Conservation (phyloP, 306 rosid genomes). For the Rosa chinensis region DNA sequence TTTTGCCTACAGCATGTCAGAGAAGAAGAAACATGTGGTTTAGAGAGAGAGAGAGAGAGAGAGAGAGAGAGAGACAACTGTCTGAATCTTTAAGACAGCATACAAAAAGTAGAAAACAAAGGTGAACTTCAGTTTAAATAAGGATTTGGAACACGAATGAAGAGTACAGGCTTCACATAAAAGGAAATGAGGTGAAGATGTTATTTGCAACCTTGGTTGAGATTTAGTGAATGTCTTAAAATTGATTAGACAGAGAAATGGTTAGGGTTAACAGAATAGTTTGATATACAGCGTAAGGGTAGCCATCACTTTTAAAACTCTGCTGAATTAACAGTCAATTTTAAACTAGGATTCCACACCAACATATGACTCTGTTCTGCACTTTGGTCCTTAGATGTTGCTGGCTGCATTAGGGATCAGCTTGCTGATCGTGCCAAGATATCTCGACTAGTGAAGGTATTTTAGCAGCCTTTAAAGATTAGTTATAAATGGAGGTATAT, state of each 20-base stretch:
- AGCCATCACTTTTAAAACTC: neutral
- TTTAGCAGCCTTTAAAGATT: neutral
- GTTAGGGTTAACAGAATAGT: neutral
- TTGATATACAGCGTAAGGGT: neutral
- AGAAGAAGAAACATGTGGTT: constrained; percentile 14
- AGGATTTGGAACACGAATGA: neutral
- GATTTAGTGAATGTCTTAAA: neutral
- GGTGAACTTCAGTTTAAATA: neutral
- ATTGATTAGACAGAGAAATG: neutral
- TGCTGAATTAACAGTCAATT: neutral
- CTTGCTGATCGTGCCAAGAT: neutral
- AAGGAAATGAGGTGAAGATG: neutral
- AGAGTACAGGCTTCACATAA: neutral
- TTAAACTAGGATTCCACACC: neutral
- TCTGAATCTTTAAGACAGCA: neutral
- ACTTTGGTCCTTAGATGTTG: neutral
- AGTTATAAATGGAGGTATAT: neutral
- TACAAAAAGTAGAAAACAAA: neutral
- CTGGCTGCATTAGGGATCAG: neutral
- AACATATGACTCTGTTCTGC: neutral
- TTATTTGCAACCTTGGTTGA: constrained; percentile 3
- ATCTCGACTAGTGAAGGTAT: neutral
- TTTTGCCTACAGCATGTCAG: constrained; percentile 55
- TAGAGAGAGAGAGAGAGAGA: neutral
- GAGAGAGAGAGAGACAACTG: too few relatives aligned